Base-by-base conservation (phyloP, 2,329 filamentous ascomycete species). In the Penicillium frequentans region DNA sequence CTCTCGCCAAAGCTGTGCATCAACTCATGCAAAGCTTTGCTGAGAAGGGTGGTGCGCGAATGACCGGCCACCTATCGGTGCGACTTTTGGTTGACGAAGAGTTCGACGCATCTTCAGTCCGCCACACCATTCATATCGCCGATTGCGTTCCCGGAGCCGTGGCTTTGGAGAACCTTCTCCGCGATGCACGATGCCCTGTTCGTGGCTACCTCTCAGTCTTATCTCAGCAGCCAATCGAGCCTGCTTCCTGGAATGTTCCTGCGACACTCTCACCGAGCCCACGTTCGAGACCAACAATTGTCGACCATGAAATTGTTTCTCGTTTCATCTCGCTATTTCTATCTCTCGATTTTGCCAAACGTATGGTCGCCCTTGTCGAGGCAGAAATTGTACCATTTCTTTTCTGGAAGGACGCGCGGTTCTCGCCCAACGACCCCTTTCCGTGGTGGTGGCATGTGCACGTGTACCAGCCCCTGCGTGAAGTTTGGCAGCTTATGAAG, bases 11-110 rank as follows among this genome's bases (percentile, higher is more conserved):
- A 23, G 82, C 83, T 1, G 89, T 92, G 82, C 79, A 88, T 0
- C 75, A 75, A 1, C 90, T 91, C 64, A 91, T 89, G 1, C 70
- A 81, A 54, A 75, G 72, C 11, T 86, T 88, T 54, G 84, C 84
- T 0, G 68, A 70, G 3, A 79, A 78, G 45, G 76, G 81, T 24
- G 81, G 82, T 1, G 52, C 71, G 14, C 65, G 69, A 3, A 76
- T 90, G 66, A 91, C 88, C 0, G 90, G 90, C 0, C 90, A 93
- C 68, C 70, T 92, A 31, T 87, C 84, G 19, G 87, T 93, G 53
- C 86, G 90, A 68, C 88, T 93, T 60, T 75, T 91, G 62, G 82
- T 89, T 2, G 80, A 84, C 48, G 75, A 81, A 49, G 68, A 75
- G 39, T 67, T 73, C 31, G 63, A 66, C 2, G 21, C 52, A 2